Conservation (phyloP, 306 rosid species). For the Dicorynia guianensis region DNA sequence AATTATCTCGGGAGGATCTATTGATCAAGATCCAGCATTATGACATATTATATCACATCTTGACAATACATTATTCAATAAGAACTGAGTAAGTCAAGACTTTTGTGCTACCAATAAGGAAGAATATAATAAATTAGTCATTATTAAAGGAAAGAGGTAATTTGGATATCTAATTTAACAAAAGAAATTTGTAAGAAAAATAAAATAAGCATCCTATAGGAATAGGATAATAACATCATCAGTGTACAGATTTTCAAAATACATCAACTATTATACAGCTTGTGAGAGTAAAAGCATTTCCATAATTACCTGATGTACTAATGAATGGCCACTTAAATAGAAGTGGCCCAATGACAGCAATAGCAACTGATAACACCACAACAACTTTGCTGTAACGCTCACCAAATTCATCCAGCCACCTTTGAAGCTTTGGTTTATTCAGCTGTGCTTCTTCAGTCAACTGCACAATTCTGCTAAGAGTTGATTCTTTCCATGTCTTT, state of each 20-base stretch:
- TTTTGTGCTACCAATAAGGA: neutral
- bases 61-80: neutral
- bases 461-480: constrained; percentile 89
- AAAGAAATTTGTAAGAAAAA: constrained; percentile 5
- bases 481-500: constrained; percentile 93
- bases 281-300: constrained; percentile 32
- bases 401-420: constrained; percentile 98
- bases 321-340: constrained; percentile 95
- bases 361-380: constrained; percentile 78
- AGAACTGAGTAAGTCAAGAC: constrained; percentile 4
- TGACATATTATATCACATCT: constrained; percentile 17
- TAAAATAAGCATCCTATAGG: neutral
- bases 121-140: neutral
- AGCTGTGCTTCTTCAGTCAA: constrained; percentile 95
- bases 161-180: constrained; percentile 8
- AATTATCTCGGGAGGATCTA: neutral
- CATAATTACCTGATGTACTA: constrained; percentile 74
- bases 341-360: constrained; percentile 90
- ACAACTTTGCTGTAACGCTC: constrained; percentile 95
- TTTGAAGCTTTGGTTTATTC: constrained; percentile 92
- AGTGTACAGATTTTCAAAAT: constrained; percentile 31
- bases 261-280: constrained; percentile 17
- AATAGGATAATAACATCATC: constrained; percentile 22
- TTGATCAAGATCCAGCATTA: neutral
- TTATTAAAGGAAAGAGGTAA: constrained; percentile 24